Evolutionary conservation across 306 rosid species (phyloP).

Genomic region (Trifolium repens): DNA sequence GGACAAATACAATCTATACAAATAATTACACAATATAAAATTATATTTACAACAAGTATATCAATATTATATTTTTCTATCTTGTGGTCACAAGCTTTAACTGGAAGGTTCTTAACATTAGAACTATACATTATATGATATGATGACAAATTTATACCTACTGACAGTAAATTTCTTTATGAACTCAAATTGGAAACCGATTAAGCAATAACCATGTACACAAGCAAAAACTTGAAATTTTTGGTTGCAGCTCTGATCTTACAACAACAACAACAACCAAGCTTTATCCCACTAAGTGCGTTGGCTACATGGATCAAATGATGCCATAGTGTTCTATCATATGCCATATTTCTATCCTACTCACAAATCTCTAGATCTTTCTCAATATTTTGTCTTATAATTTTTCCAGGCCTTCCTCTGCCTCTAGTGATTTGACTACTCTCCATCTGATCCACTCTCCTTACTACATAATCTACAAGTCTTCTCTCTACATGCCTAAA

Average conservation of each 20-base stretch:
- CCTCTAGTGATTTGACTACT: too few relatives aligned
- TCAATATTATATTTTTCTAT: conserved; percentile 32
- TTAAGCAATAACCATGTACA: conserved; percentile 9
- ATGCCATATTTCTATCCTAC: too few relatives aligned
- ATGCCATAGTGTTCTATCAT: too few relatives aligned
- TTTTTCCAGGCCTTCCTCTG: too few relatives aligned
- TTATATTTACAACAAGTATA: not conserved
- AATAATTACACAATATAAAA: not conserved
- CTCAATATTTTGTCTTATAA: too few relatives aligned
- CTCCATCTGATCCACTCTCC: too few relatives aligned
- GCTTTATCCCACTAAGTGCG: too few relatives aligned
- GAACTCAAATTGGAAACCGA: conserved; percentile 24
- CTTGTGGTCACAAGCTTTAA: conserved; percentile 29
- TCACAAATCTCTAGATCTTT: too few relatives aligned
- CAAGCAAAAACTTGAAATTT: conserved; percentile 6
- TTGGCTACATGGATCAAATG: too few relatives aligned
- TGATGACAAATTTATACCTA: conserved; percentile 4
- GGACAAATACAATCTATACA: not conserved
- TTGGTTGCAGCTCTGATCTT: conserved; percentile 7
- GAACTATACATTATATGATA: conserved; percentile 6
- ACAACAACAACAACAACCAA: too few relatives aligned
- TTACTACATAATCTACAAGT: too few relatives aligned
- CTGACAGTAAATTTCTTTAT: conserved; percentile 13
- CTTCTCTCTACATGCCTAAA: too few relatives aligned
- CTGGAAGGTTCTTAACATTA: conserved; percentile 27